Base-by-base conservation (phyloP, 176 grass and related monocot species). In the Musa itinerans region DNA sequence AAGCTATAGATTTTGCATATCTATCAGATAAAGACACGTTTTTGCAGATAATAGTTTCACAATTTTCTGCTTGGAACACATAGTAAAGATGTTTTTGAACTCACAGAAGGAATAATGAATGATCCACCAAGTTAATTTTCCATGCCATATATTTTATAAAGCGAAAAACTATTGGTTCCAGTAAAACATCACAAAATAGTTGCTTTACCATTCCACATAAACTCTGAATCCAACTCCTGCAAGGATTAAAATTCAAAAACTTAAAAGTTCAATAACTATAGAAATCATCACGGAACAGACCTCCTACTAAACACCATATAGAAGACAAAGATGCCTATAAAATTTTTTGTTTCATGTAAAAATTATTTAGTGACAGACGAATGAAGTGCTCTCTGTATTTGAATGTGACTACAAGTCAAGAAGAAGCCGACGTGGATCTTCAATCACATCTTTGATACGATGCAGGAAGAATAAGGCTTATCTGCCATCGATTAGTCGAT, bases 371-470 rank as follows among this genome's bases (percentile, higher is more conserved):
- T 11, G 26, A 57, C 53, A 59, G 26, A 14, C 17, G 2, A 61
- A 19, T 24, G 16, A 75, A 34, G 15, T 26, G 17, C 54, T 43
- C 19, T 17, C 25, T 43, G 7, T 59, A 3, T 11, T 50, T 34
- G 4, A 15, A 10, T 48, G 73, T 15, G 76, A 68, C 81, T 89
- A 92, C 69, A 92, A 83, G 81, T 89, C 89, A 3, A 92, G 79
- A 65, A 92, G 86, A 56, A 92, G 73, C 74, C 89, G 82, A 43
- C 81, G 86, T 4, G 84, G 89, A 22, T 92, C 86, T 81, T 92
- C 89, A 65, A 92, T 81, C 71, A 92, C 81, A 76, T 92, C 89
- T 78, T 92, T 92, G 68, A 92, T 92, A n/a, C 86, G 78, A 24
- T 78, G 83, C 64, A 92, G 70, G 72, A 92, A 92, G 29, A 92